Base-by-base conservation (phyloP, 2,329 filamentous ascomycete species). In the Bertia moriformis region DNA sequence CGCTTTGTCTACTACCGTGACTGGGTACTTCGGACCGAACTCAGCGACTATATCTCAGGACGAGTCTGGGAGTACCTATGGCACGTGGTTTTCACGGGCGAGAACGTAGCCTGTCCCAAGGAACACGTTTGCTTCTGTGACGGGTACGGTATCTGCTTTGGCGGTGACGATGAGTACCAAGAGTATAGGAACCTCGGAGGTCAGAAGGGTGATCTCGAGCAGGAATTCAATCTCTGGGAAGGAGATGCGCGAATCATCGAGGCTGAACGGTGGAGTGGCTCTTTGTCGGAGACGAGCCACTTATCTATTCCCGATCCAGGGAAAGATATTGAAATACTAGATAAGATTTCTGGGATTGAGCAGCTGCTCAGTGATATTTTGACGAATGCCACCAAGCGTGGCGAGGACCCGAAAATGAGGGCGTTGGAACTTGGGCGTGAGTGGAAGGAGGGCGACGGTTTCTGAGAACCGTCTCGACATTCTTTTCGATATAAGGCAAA, bases 11-110 rank as follows among this genome's bases (percentile, higher is more conserved):
- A 63, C 48, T 70, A 73, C 46, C 64, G 73, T 18, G 67, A 76
- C 46, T 79, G 74, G 74, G 54, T 78, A 2, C 57, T 76, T 19
- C 60, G 62, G n/a, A 77, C 73, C 1, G 58, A 66, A 15, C 50
- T 78, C 19, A 59, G 56, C 17, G 71, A 78, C 48, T 65, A 63
- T 32, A 58, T 77, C 15, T 69, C 67, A 12, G 73, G 73, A 2
- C 62, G 74, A 2, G 61, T 78, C 14, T 78, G 72, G 60, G 74
- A 79, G 50, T 78, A 78, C 48, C 54, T 76, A 1, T 79, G 74
- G 74, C 72, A 77, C 42, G 72, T 66, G 42, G 62, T 78, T 13
- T 79, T 78, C 49, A 69, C 71, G 0, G 68, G 66, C 2, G 43
- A 19, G 13, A 12, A 18, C 13, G 30, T 39, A 4, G 15, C 35